Percentiles rank a stretch among this genome's conserved stretches.
Evolutionary conservation across 108 stramenopile genomes (phyloP).

Genomic region (Pseudonitzschia multiseries): DNA sequence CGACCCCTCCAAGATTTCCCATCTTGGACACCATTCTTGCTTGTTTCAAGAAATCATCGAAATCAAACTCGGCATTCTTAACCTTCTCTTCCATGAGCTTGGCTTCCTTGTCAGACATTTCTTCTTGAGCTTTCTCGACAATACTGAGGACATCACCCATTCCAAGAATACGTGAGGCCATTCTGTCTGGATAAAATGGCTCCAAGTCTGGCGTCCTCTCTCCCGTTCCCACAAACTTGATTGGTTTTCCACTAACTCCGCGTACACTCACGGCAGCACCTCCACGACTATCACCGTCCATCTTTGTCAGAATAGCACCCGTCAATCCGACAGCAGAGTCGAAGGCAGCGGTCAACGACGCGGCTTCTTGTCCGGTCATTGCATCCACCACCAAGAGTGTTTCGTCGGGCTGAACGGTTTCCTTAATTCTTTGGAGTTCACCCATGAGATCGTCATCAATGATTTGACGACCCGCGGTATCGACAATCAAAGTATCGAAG

Average conservation of each 20-base stretch:
- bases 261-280: conserved; percentile 93
- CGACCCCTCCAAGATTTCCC: conserved; percentile 88
- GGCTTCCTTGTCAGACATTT: conserved; percentile 89
- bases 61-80: conserved; percentile 87
- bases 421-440: conserved; percentile 84
- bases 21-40: conserved; percentile 81
- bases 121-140: conserved; percentile 92
- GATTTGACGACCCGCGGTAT: conserved; percentile 97
- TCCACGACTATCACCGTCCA: conserved; percentile 95
- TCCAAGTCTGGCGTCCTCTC: conserved; percentile 90
- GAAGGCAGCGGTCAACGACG: conserved; percentile 90
- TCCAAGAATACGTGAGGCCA: conserved; percentile 94
- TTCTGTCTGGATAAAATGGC: conserved; percentile 96
- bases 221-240: conserved; percentile 96
- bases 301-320: conserved; percentile 92
- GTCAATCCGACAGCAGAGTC: conserved; percentile 92
- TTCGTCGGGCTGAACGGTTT: conserved; percentile 84
- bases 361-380: conserved; percentile 98
- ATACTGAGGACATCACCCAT: conserved; percentile 96
- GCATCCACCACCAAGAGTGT: conserved; percentile 96
- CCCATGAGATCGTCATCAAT: conserved; percentile 91
- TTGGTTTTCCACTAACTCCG: conserved; percentile 91
- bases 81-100: conserved; percentile 84
- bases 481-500: conserved; percentile 92
- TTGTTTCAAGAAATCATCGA: conserved; percentile 92